Conservation (phyloP, 768 basidiomycete species). For the Neoboletus brunneissimus region DNA sequence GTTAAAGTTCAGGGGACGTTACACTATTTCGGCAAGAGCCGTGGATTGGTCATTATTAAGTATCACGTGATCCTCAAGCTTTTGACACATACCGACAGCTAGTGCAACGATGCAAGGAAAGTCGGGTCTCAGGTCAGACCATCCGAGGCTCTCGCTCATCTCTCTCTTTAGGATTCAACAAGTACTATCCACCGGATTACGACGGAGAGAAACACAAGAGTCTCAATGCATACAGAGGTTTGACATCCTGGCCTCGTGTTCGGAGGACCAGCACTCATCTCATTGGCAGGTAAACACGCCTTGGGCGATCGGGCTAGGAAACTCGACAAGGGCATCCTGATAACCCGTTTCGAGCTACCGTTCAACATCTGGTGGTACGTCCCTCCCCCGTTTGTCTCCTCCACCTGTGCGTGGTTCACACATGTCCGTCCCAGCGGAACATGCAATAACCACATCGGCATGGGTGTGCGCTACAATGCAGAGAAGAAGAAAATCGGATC, state of each 20-base stretch:
- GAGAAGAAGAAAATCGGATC: slow-evolving; percentile 97
- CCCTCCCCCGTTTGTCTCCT: too few species aligned
- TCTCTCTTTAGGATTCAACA: slow-evolving; percentile 57
- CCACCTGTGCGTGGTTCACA: background rate
- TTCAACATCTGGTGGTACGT: slow-evolving; percentile 95
- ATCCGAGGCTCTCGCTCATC: slow-evolving; percentile 4
- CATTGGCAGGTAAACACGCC: slow-evolving; percentile 79
- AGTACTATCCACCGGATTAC: slow-evolving; percentile 77
- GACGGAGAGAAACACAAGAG: slow-evolving; percentile 69
- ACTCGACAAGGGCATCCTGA: slow-evolving; percentile 92
- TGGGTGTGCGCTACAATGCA: slow-evolving; percentile 99
- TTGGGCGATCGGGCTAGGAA: slow-evolving; percentile 91
- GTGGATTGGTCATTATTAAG: background rate
- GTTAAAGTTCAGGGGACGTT: slow-evolving; percentile 33
- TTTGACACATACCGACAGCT: background rate
- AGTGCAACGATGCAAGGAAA: slow-evolving; percentile 38
- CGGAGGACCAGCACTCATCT: background rate
- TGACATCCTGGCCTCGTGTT: background rate
- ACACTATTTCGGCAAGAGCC: slow-evolving; percentile 13
- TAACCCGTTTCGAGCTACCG: slow-evolving; percentile 92
- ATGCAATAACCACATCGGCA: slow-evolving; percentile 96
- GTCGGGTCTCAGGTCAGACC: slow-evolving; percentile 10
- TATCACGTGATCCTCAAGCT: slow-evolving; percentile 2
- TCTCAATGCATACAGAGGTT: slow-evolving; percentile 71
- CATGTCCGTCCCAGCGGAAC: slow-evolving; percentile 56